These are phyloP conservation scores for Tillandsia leiboldiana DNA, from an alignment of 176 grass and related monocot genomes.

Conservation along the genomic window DNA sequence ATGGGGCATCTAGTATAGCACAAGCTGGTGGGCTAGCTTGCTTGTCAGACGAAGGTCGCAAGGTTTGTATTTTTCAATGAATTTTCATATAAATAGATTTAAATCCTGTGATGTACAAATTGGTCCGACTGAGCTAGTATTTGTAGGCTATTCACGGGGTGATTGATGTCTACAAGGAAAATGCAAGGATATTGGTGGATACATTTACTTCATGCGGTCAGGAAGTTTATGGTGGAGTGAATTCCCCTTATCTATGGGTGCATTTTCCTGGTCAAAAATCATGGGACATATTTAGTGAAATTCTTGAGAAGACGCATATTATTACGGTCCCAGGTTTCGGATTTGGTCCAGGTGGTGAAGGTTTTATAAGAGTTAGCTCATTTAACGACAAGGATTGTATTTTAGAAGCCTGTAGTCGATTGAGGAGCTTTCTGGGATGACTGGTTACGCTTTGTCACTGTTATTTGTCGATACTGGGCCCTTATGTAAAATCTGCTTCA, in stretches of 20 bases:
- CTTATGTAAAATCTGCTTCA: no score
- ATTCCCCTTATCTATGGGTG: constrained; percentile 89
- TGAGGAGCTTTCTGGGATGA: constrained; percentile 40
- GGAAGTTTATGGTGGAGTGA: constrained; percentile 66
- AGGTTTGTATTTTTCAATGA: constrained; percentile 9
- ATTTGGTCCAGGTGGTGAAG: constrained; percentile 86
- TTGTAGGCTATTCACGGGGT: constrained; percentile 40
- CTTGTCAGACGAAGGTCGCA: constrained; percentile 43
- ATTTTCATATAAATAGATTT: background rate
- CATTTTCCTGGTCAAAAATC: constrained; percentile 64
- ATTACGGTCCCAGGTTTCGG: constrained; percentile 79
- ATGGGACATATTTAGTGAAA: constrained; percentile 80
- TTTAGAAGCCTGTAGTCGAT: constrained; percentile 52
- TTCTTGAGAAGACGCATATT: constrained; percentile 76
- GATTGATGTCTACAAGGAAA: constrained; percentile 58
- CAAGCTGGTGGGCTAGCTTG: constrained; percentile 70
- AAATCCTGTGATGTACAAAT: no score
- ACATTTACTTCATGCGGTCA: constrained; percentile 64
- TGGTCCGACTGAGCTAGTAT: background rate
- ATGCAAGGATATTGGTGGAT: constrained; percentile 47
- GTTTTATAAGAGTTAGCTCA: constrained; percentile 72
- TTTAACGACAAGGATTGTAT: constrained; percentile 68
- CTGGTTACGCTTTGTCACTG: no score
- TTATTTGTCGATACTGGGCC: no score
- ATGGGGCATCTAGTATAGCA: constrained; percentile 78